Evolutionary conservation across 2,329 filamentous ascomycete species (phyloP).

Genomic region (Pseudocercospora macadamiae): DNA sequence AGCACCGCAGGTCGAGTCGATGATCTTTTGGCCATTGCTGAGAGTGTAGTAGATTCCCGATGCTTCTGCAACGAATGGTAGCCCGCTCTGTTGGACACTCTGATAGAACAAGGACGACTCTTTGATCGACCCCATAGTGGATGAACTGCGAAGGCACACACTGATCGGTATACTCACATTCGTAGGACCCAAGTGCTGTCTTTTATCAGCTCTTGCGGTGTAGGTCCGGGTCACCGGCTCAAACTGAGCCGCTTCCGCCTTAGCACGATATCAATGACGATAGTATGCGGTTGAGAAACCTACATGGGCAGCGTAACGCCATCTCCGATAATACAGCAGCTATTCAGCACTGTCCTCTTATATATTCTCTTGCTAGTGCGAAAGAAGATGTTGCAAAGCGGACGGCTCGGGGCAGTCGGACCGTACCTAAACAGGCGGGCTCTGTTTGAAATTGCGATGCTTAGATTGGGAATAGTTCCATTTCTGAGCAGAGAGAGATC

Average conservation of each 20-base stretch:
- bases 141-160: not conserved
- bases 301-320: not conserved
- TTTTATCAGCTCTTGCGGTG: not conserved
- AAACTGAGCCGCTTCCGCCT: not conserved
- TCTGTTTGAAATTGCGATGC: not conserved
- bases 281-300: not conserved
- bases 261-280: not conserved
- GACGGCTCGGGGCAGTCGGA: not conserved
- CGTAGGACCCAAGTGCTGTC: not conserved
- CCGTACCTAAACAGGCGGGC: not conserved
- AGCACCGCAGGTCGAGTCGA: slow-evolving; percentile 24
- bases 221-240: not conserved
- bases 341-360: not conserved
- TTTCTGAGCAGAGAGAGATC: not conserved
- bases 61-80: slow-evolving; percentile 49
- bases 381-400: not conserved
- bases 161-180: not conserved
- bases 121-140: not conserved
- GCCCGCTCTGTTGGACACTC: slow-evolving; percentile 4
- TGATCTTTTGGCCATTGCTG: slow-evolving; percentile 21
- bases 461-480: not conserved
- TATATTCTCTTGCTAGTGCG: not conserved
- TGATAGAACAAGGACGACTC: not conserved
- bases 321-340: not conserved
- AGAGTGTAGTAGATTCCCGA: slow-evolving; percentile 28